Percentiles rank a stretch among this genome's conserved stretches.
phyloP scores from a whole-genome alignment of 1,284 basidiomycete genomes.

The Malassezia psittaci region DNA sequence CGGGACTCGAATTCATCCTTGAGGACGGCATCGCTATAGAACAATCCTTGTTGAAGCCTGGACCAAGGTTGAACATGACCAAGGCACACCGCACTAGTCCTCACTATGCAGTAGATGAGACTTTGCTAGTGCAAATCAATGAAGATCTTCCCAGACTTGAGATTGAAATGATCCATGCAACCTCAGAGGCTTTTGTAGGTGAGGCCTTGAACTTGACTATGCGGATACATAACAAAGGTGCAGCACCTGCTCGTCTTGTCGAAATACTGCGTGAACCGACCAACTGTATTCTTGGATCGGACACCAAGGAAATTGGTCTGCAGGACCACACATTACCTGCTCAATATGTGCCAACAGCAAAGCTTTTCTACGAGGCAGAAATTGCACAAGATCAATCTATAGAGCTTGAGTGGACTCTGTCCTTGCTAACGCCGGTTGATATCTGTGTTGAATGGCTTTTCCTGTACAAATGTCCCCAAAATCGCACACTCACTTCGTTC shows the following conservation, averaged over 20 bases:
- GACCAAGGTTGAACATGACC: constrained; percentile 49
- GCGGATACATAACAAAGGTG: background rate
- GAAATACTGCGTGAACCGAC: too few relatives aligned
- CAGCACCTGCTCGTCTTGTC: background rate
- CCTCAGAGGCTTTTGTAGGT: constrained; percentile 10
- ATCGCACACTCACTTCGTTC: background rate
- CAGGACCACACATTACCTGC: too few relatives aligned
- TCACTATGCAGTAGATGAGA: constrained; percentile 50
- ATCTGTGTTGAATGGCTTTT: constrained; percentile 1
- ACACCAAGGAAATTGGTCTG: too few relatives aligned
- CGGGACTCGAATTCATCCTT: constrained; percentile 48
- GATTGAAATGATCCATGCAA: constrained; percentile 22
- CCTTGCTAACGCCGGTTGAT: background rate
- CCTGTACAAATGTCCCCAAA: constrained; percentile 1
- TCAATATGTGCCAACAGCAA: too few relatives aligned
- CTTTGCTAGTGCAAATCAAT: constrained; percentile 47
- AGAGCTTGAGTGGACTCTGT: background rate
- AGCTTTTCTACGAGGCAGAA: too few relatives aligned
- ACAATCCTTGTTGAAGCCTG: constrained; percentile 48
- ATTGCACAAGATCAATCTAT: background rate
- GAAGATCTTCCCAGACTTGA: constrained; percentile 42
- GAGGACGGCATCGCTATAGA: constrained; percentile 49
- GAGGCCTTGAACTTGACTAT: background rate
- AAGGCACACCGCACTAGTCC: constrained; percentile 48
- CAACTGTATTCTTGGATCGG: too few relatives aligned